phyloP scores from a whole-genome alignment of 257 asterid genomes.

The Solanum habrochaites region DNA sequence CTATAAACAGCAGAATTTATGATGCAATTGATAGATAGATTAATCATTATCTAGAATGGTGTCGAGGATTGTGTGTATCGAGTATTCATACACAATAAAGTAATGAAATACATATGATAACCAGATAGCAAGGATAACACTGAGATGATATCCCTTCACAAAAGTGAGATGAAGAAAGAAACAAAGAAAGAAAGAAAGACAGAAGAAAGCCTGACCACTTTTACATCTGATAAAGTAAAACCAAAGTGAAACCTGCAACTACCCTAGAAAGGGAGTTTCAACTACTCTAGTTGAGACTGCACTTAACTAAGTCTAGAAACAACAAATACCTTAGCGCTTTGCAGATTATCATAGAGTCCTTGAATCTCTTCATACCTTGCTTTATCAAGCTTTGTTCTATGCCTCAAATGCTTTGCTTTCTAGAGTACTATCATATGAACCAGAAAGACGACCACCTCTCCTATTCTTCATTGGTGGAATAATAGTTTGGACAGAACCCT shows the following conservation, averaged over 20 bases:
- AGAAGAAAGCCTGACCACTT: not conserved
- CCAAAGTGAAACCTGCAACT: not conserved
- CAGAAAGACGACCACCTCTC: slow-evolving; percentile 67
- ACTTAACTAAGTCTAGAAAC: not conserved
- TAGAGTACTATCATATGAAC: slow-evolving; percentile 59
- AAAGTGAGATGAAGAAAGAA: not conserved
- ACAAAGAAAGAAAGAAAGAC: not conserved
- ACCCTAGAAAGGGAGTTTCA: not conserved
- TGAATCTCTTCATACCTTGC: slow-evolving; percentile 43
- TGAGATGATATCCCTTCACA: not conserved
- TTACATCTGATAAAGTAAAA: not conserved
- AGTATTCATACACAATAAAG: not conserved
- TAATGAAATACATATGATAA: not conserved
- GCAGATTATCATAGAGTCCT: slow-evolving; percentile 20
- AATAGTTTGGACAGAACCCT: slow-evolving; percentile 68
- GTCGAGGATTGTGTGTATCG: not conserved
- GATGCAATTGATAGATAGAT: not conserved
- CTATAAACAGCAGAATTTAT: not conserved
- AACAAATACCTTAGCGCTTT: slow-evolving; percentile 41
- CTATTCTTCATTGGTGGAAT: slow-evolving; percentile 60
- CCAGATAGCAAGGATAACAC: not conserved
- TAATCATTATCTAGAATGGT: not conserved
- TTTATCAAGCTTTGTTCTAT: slow-evolving; percentile 31
- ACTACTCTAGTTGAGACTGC: not conserved
- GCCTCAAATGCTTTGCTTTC: slow-evolving; percentile 42